Evolutionary conservation across 2,329 filamentous ascomycete species (phyloP).

Genomic region (Coniochaeta pulveracea): DNA sequence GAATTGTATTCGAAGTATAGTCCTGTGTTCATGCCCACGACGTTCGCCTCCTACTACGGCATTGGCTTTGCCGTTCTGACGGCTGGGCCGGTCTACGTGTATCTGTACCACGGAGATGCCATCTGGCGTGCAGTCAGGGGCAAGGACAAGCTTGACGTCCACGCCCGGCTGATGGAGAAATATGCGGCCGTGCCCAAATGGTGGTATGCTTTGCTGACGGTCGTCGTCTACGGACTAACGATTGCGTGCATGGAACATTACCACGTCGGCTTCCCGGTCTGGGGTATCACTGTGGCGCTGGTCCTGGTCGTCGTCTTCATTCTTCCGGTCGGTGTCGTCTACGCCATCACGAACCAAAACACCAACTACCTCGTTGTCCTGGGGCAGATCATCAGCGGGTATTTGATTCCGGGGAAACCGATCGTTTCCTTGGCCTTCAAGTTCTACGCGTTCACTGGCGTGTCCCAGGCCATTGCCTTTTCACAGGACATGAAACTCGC

Average conservation of each 20-base stretch:
- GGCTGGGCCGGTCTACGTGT: conserved; percentile 19
- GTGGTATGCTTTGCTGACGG: conserved; percentile 21
- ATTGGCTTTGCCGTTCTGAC: conserved; percentile 23
- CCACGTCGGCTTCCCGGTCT: conserved; percentile 10
- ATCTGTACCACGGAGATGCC: conserved; percentile 21
- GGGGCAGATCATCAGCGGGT: conserved; percentile 42
- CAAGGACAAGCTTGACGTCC: conserved; percentile 21
- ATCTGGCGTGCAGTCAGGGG: conserved; percentile 21
- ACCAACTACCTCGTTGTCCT: conserved; percentile 35
- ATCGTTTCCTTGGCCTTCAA: conserved; percentile 47
- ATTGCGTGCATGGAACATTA: conserved; percentile 13
- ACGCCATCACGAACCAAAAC: conserved; percentile 15
- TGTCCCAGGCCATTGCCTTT: conserved; percentile 24
- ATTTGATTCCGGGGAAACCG: conserved; percentile 45
- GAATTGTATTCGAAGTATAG: conserved; percentile 20
- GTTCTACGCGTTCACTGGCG: conserved; percentile 28
- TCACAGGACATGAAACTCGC: conserved; percentile 22
- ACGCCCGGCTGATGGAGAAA: conserved; percentile 22
- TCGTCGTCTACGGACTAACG: too few relatives aligned
- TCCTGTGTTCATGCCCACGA: conserved; percentile 23
- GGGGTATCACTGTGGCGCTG: neutral
- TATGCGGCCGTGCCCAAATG: conserved; percentile 15
- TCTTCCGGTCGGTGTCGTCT: conserved; percentile 19
- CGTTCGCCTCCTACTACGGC: conserved; percentile 22
- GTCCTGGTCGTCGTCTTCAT: conserved; percentile 24